phyloP scores from a whole-genome alignment of 208 protist species.

The Leishmania aethiopica region DNA sequence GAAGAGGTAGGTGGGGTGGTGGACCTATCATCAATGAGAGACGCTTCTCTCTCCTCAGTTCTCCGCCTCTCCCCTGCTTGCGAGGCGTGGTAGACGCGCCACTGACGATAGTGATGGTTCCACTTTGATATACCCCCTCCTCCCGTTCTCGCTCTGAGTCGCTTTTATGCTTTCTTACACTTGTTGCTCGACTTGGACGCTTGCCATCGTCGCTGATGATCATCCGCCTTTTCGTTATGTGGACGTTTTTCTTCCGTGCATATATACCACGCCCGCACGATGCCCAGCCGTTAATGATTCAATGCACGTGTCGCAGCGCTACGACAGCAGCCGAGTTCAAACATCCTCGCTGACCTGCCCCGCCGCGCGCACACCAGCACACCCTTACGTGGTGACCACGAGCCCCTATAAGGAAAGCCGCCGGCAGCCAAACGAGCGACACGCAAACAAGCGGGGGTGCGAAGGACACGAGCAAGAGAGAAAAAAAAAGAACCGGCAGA shows the following conservation, averaged over 20 bases:
- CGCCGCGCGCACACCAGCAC: neutral
- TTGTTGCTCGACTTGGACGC: neutral
- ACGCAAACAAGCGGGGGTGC: neutral
- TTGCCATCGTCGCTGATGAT: neutral
- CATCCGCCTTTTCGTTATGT: neutral
- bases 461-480: neutral
- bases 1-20: neutral
- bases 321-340: neutral
- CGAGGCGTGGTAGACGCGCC: neutral
- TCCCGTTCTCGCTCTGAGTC: neutral
- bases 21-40: neutral
- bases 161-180: neutral
- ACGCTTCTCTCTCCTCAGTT: neutral
- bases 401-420: neutral
- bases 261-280: neutral
- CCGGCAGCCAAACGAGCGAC: neutral
- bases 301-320: neutral
- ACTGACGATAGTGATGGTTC: neutral
- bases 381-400: no score
- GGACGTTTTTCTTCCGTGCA: neutral
- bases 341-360: neutral
- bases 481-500: neutral
- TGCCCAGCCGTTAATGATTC: neutral
- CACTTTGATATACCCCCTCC: neutral
- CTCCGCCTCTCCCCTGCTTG: neutral